phyloP scores from a whole-genome alignment of 768 basidiomycete genomes.

The Suillus sp. region DNA sequence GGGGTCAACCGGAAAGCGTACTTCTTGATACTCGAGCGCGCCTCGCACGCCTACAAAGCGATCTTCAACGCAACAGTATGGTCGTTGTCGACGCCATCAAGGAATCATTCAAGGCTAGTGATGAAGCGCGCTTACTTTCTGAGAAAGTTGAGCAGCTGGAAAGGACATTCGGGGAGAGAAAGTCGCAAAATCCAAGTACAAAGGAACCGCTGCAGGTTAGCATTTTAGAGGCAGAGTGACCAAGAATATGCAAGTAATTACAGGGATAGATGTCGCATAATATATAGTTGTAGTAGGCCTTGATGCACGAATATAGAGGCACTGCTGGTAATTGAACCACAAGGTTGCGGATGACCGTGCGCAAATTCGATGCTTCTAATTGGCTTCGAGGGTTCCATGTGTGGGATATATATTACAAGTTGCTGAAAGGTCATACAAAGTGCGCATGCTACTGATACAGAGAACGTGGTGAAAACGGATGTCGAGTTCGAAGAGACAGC shows the following conservation, averaged over 20 bases:
- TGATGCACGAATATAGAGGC: neutral
- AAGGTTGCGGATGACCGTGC: neutral
- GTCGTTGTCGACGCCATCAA: slow-evolving; percentile 19
- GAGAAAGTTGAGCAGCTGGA: slow-evolving; percentile 31
- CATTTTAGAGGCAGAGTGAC: slow-evolving; percentile 25
- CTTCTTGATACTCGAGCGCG: slow-evolving; percentile 19
- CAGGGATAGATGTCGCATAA: neutral
- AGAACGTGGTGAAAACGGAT: neutral
- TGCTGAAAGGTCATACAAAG: neutral
- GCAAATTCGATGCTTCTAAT: neutral
- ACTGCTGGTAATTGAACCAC: too few species aligned
- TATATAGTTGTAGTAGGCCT: neutral
- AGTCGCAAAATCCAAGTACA: neutral
- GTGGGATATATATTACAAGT: neutral
- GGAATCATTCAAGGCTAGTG: slow-evolving; percentile 22
- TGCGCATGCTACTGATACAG: slow-evolving; percentile 2
- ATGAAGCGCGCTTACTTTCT: slow-evolving; percentile 19
- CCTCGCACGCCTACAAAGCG: slow-evolving; percentile 11
- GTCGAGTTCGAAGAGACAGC: neutral
- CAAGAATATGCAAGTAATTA: slow-evolving; percentile 15
- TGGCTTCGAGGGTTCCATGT: neutral
- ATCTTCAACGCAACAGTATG: slow-evolving; percentile 15
- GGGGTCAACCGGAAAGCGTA: slow-evolving; percentile 4
- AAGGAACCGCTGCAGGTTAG: slow-evolving; percentile 16
- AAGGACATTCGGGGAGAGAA: slow-evolving; percentile 16